Conservation (phyloP, 805 yeast genomes). For the Yarrowia bubula region DNA sequence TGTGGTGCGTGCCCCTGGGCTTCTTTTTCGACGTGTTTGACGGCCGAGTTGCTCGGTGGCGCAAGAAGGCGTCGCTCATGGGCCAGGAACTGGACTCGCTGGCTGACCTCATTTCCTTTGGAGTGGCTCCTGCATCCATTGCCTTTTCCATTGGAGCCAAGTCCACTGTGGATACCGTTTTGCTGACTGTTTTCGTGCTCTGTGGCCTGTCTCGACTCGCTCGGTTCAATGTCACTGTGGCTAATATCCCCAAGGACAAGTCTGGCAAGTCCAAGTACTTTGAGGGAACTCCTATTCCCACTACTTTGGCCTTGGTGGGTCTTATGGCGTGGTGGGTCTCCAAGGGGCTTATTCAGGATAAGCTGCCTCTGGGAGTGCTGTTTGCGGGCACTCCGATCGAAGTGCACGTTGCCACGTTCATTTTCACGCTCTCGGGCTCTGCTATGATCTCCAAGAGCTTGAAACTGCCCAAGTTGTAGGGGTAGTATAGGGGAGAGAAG, state of each 20-base stretch:
- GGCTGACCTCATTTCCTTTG: constrained; percentile 92
- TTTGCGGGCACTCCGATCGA: constrained; percentile 60
- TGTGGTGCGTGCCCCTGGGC: constrained; percentile 84
- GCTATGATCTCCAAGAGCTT: constrained; percentile 88
- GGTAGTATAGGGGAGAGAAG: background rate
- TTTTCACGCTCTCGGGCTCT: constrained; percentile 79
- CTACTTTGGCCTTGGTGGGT: constrained; percentile 71
- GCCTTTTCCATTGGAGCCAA: constrained; percentile 91
- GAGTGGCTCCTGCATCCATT: constrained; percentile 91
- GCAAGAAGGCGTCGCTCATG: constrained; percentile 87
- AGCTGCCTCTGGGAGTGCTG: constrained; percentile 64
- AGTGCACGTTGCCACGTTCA: constrained; percentile 65
- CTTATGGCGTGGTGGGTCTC: constrained; percentile 68
- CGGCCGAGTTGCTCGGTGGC: constrained; percentile 93
- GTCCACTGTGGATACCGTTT: constrained; percentile 72
- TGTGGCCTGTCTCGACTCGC: constrained; percentile 95
- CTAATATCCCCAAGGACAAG: constrained; percentile 85
- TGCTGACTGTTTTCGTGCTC: constrained; percentile 78
- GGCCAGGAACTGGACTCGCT: constrained; percentile 97
- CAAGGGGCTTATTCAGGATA: constrained; percentile 43
- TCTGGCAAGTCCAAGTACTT: constrained; percentile 86
- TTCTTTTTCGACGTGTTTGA: constrained; percentile 94
- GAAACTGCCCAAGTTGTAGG: constrained; percentile 80
- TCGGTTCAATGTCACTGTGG: constrained; percentile 90
- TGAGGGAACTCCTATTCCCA: constrained; percentile 96